Conservation (phyloP, 2,329 filamentous ascomycete species). For the Raffaelea albimanens region DNA sequence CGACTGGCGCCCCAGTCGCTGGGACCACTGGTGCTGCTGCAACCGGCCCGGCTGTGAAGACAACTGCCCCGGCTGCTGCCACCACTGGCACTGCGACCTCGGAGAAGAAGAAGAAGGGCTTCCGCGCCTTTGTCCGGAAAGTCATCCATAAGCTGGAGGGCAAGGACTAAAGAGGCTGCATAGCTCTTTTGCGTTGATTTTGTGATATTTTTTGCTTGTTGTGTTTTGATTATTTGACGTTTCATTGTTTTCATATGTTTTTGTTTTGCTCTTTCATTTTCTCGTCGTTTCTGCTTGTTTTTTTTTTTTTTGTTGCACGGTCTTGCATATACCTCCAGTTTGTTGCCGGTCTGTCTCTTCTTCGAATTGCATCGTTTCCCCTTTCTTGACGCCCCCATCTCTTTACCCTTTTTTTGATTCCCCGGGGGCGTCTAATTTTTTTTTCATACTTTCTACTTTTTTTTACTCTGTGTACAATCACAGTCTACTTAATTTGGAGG, state of each 20-base stretch:
- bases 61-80: constrained; percentile 11
- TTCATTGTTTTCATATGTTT: neutral
- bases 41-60: constrained; percentile 6
- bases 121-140: constrained; percentile 54
- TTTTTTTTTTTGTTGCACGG: neutral
- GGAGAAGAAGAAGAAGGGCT: constrained; percentile 57
- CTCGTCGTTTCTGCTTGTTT: neutral
- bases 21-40: neutral
- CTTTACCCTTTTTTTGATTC: neutral
- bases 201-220: neutral
- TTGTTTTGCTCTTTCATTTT: neutral
- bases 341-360: neutral
- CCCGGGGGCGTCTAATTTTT: neutral
- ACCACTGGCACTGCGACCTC: constrained; percentile 16
- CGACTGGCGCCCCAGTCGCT: neutral
- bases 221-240: neutral
- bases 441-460: constrained; percentile 6
- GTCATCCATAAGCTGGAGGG: constrained; percentile 36
- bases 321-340: neutral
- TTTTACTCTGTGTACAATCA: constrained; percentile 6
- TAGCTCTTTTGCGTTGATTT: neutral
- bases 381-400: neutral
- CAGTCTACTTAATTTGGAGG: constrained; percentile 1
- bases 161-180: constrained; percentile 16
- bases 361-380: neutral